Evolutionary conservation across 495 filamentous ascomycete genomes (phyloP).

Genomic region (Neurospora tetraspora): DNA sequence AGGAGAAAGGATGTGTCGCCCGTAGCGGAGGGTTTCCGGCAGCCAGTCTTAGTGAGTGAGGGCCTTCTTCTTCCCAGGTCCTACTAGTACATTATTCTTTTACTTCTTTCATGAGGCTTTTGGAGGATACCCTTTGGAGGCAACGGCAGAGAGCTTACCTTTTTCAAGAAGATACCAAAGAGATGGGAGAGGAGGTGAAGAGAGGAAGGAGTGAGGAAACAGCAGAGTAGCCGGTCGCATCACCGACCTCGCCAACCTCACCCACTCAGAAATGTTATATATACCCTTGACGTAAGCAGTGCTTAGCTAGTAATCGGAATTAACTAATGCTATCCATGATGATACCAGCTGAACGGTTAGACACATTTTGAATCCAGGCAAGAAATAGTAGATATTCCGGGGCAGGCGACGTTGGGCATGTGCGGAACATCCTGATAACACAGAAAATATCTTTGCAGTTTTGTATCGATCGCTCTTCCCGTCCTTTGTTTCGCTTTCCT

Average conservation of each 20-base stretch:
- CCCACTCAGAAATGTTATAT: background rate
- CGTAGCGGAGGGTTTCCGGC: background rate
- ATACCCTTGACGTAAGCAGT: background rate
- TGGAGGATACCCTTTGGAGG: background rate
- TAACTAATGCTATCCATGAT: background rate
- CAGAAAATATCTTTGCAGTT: background rate
- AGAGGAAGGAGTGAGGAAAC: background rate
- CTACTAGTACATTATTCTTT: too few relatives aligned
- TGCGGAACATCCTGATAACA: too few relatives aligned
- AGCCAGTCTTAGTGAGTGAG: background rate
- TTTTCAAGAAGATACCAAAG: background rate
- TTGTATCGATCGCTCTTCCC: background rate
- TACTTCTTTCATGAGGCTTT: too few relatives aligned
- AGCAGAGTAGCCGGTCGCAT: background rate
- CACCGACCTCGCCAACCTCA: background rate
- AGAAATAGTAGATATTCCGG: too few relatives aligned
- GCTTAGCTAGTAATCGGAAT: background rate
- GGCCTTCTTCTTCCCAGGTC: background rate
- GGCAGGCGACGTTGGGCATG: too few relatives aligned
- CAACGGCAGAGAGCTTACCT: background rate
- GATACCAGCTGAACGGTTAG: background rate
- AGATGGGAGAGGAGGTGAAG: background rate
- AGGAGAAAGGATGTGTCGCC: background rate
- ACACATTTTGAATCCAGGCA: too few relatives aligned
- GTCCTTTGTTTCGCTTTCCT: background rate